Evolutionary conservation across 208 protist species (phyloP).

Genomic region (Leishmania tropica): DNA sequence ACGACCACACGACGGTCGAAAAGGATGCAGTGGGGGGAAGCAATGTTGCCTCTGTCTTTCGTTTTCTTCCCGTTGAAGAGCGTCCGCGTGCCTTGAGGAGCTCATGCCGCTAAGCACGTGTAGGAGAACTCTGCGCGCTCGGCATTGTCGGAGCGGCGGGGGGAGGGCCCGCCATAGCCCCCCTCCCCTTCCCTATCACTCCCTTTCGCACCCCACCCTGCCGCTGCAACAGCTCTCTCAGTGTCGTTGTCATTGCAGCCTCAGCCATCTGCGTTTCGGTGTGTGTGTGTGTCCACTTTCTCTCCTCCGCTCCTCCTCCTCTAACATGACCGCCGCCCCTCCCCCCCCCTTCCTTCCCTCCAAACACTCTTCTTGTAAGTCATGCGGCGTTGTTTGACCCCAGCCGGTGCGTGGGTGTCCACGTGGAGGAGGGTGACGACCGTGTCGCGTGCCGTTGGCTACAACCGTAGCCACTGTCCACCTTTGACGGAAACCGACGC

Average conservation of each 20-base stretch:
- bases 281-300: neutral
- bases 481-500: neutral
- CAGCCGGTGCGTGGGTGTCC: neutral
- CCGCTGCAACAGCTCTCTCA: neutral
- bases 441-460: neutral
- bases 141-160: neutral
- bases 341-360: neutral
- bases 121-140: neutral
- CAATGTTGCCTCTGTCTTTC: neutral
- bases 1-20: neutral
- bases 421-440: neutral
- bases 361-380: neutral
- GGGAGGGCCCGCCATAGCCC: neutral
- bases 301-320: neutral
- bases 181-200: neutral
- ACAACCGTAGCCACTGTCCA: neutral
- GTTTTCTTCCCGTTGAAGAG: neutral
- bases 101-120: neutral
- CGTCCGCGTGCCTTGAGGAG: neutral
- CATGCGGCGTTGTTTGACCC: slow-evolving; percentile 4
- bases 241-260: neutral
- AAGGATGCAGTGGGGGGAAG: neutral
- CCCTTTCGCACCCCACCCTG: neutral
- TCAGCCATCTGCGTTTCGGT: neutral
- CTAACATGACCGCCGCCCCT: neutral